Evolutionary conservation across 345 rosid species (phyloP), one percentile per base, ranked within the genome.

Genomic region (Cardiospermum halicacabum): DNA sequence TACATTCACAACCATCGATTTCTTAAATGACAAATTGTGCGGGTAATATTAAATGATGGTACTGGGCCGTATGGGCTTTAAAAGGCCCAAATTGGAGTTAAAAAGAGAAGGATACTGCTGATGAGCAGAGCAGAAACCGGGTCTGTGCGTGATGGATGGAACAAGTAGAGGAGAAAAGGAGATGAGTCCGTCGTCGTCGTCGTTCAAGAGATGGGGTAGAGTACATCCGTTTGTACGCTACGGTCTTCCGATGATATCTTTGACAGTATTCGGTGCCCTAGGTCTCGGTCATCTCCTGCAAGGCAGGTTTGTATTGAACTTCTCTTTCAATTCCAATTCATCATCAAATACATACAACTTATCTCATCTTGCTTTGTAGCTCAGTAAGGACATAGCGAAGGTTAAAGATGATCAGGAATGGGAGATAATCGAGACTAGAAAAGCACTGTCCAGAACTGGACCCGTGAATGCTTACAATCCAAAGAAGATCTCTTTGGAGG

Each of bases 211-310:
- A 60, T 93, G 89, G 96, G 96, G 96, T 53, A 81, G 97, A 71
- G 84, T 71, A 73, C 60, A 94, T 64, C 97, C 99, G 1, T 87
- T 94, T 78, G 47, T 94, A 37, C 74, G 97, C 77, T 91, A 91
- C 64, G 99, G 99, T 40, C 85, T 94, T 66, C 97, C 99, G 1
- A 89, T 91, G 96, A 91, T 94, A 64, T 94, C 95, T 4, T 87
- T 94, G 60, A 91, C 96, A 0, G 92, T 89, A 11, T 72, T 85
- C 42, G 99, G 97, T 24, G 82, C 96, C 5, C 48, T 87, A 5
- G 96, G 97, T 0, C 91, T 94, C 11, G 88, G 81, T 68, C 99
- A 94, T 68, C 96, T 94, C 67, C 78, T 89, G 72, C 99, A 89
- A 80, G 97, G 96, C 83, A 83, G 98, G 97, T 88, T 63, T 12